phyloP scores from a whole-genome alignment of 2,329 filamentous ascomycete genomes.

The Alternaria triticina region DNA sequence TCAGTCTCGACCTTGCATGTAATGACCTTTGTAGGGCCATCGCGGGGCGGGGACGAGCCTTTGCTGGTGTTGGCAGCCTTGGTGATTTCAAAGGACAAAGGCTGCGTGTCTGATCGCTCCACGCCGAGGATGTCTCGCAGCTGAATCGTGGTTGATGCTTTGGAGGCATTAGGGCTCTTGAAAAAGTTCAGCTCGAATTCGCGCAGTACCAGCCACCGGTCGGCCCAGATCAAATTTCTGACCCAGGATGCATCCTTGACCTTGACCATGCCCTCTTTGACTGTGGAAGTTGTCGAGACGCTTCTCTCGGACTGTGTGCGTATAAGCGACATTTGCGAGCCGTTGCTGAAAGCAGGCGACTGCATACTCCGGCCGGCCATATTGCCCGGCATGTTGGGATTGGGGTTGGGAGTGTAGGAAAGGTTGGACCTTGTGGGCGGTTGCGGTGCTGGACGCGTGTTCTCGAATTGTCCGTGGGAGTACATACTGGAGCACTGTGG shows the following conservation, averaged over 20 bases:
- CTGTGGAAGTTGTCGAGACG: conserved; percentile 43
- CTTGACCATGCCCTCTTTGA: conserved; percentile 74
- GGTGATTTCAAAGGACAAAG: conserved; percentile 93
- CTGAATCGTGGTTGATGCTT: conserved; percentile 83
- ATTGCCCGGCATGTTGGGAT: conserved; percentile 71
- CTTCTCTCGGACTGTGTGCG: conserved; percentile 52
- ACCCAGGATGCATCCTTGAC: conserved; percentile 93
- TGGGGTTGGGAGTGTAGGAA: conserved; percentile 75
- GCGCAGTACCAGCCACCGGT: conserved; percentile 88
- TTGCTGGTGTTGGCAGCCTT: conserved; percentile 65
- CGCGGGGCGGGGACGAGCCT: conserved; percentile 74
- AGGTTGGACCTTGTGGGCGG: conserved; percentile 85
- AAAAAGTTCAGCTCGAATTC: conserved; percentile 94
- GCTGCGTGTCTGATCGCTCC: conserved; percentile 86
- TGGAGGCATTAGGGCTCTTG: conserved; percentile 82
- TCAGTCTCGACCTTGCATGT: conserved; percentile 95
- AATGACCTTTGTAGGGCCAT: conserved; percentile 80
- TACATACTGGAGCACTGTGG: conserved; percentile 59
- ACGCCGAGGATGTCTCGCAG: conserved; percentile 90
- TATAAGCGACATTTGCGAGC: conserved; percentile 48
- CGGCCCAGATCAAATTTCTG: conserved; percentile 82
- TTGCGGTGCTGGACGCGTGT: conserved; percentile 70
- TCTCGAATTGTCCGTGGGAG: conserved; percentile 81
- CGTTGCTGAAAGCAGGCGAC: conserved; percentile 59
- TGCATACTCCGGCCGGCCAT: conserved; percentile 79